A percentile compares a stretch with the other conserved stretches of the same genome.
Evolutionary conservation across 768 basidiomycete genomes (phyloP).

Genomic region (Boletus eberwhitei): DNA sequence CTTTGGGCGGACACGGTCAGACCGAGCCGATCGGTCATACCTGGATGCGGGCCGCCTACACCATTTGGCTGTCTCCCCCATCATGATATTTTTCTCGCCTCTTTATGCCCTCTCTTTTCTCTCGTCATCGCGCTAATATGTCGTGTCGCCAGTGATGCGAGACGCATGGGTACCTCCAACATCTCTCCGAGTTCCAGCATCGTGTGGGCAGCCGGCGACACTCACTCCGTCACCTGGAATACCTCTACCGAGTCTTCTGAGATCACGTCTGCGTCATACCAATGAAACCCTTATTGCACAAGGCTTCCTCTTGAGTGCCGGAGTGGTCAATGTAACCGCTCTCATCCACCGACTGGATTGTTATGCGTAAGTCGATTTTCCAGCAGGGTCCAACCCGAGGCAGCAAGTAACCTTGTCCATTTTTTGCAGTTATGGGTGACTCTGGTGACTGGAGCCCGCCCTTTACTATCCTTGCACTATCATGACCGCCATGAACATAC

Average conservation of each 20-base stretch:
- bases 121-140: conserved; percentile 31
- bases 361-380: conserved; percentile 31
- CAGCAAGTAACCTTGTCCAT: background rate
- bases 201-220: conserved; percentile 41
- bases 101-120: conserved; percentile 21
- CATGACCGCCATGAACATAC: conserved; percentile 11
- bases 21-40: conserved; percentile 2
- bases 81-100: conserved; percentile 18
- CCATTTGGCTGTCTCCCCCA: conserved; percentile 2
- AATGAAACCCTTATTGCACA: too few species aligned
- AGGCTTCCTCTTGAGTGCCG: conserved; percentile 36
- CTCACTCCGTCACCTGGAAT: conserved; percentile 47
- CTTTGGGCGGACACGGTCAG: background rate
- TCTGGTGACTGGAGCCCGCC: conserved; percentile 46
- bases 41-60: background rate
- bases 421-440: conserved; percentile 47
- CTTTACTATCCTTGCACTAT: conserved; percentile 39
- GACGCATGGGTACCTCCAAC: conserved; percentile 48
- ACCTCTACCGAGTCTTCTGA: conserved; percentile 38
- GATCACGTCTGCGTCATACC: too few species aligned
- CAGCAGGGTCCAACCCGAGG: background rate
- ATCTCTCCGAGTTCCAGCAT: conserved; percentile 33
- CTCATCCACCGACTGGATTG: conserved; percentile 43
- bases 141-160: conserved; percentile 20
- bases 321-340: conserved; percentile 38